Percentiles rank a stretch among this genome's conserved stretches.
phyloP scores from a whole-genome alignment of 176 grass and related monocot genomes.

The Phoenix dactylifera region DNA sequence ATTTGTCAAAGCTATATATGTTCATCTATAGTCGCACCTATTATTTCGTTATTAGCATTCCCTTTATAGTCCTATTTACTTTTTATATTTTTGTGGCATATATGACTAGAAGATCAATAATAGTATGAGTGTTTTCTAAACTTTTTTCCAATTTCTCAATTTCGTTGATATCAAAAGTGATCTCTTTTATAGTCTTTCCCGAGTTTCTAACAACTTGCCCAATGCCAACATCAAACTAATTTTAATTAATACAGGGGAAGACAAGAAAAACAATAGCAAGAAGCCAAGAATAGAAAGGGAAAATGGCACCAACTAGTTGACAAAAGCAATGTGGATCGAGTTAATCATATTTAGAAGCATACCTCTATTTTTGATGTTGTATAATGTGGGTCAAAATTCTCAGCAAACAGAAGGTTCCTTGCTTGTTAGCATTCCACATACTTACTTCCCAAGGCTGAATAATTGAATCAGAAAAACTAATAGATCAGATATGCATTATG shows the following conservation, averaged over 20 bases:
- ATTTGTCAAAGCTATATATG: too few species aligned
- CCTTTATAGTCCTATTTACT: too few species aligned
- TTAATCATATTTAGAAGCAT: slow-evolving; percentile 5
- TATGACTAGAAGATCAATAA: too few species aligned
- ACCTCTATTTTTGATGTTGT: slow-evolving; percentile 72
- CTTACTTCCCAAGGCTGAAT: slow-evolving; percentile 55
- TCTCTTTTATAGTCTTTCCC: too few species aligned
- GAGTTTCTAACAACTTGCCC: too few species aligned
- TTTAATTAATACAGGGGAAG: background rate
- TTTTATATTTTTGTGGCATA: too few species aligned
- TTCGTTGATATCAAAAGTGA: too few species aligned
- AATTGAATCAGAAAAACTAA: slow-evolving; percentile 15
- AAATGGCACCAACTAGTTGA: slow-evolving; percentile 11
- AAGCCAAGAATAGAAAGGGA: slow-evolving; percentile 6
- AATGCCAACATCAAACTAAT: too few species aligned
- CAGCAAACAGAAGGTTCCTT: slow-evolving; percentile 56
- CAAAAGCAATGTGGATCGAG: slow-evolving; percentile 5
- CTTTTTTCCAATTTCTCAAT: too few species aligned
- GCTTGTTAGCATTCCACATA: slow-evolving; percentile 32
- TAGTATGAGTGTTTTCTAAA: too few species aligned
- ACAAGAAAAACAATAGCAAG: background rate
- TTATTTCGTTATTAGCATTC: too few species aligned
- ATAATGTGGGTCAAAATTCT: slow-evolving; percentile 74
- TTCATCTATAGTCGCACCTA: too few species aligned
- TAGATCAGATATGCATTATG: background rate